Conservation (phyloP, 179 eudicot species). For the Nepenthes alata region DNA sequence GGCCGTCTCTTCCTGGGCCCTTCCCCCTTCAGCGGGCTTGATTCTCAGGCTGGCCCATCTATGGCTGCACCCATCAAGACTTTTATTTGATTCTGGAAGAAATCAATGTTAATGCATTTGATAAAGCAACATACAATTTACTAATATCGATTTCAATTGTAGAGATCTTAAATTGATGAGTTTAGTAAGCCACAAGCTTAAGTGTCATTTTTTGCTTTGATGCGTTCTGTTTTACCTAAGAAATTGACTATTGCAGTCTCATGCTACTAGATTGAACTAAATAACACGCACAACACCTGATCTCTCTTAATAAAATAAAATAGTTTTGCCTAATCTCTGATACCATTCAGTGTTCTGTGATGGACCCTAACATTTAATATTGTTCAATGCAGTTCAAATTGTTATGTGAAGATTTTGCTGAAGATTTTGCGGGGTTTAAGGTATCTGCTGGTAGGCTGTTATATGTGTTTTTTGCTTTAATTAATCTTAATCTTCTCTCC, state of each 20-base stretch:
- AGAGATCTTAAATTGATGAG: too few relatives aligned
- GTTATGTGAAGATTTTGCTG: constrained; percentile 58
- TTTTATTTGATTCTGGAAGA: too few relatives aligned
- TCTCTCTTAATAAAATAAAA: background rate
- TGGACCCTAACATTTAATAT: background rate
- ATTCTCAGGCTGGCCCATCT: too few relatives aligned
- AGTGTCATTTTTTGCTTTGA: background rate
- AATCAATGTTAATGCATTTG: too few relatives aligned
- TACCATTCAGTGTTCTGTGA: background rate
- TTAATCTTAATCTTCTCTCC: too few relatives aligned
- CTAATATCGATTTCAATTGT: too few relatives aligned
- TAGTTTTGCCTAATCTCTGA: background rate
- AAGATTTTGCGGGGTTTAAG: constrained; percentile 61
- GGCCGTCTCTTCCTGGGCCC: too few relatives aligned
- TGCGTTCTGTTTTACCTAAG: background rate
- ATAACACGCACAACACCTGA: background rate
- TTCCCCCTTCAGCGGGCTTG: too few relatives aligned
- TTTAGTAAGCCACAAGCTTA: background rate
- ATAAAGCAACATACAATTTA: too few relatives aligned
- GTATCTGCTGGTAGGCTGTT: constrained; percentile 73
- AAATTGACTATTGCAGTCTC: too few relatives aligned
- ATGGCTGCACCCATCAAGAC: too few relatives aligned
- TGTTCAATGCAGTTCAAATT: constrained; percentile 45
- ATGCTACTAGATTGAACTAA: too few relatives aligned
- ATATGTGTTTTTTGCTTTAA: background rate